These are phyloP conservation scores for Tylopilus felleus DNA, from an alignment of 768 basidiomycete genomes.

Conservation along the genomic window DNA sequence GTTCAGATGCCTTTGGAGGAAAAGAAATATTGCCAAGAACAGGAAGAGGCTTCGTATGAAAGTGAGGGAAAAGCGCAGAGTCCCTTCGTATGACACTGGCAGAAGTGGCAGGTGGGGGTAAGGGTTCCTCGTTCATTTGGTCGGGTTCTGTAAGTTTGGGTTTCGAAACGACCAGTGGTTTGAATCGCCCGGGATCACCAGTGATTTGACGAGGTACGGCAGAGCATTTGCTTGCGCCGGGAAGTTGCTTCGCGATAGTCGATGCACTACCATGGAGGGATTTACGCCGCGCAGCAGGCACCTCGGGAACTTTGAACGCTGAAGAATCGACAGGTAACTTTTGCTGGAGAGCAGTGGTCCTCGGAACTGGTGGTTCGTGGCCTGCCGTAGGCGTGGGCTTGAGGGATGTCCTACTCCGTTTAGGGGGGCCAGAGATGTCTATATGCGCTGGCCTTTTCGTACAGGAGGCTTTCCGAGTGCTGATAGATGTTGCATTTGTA, in stretches of 20 bases:
- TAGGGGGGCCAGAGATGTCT: conserved; percentile 10
- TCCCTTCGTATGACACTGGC: not conserved
- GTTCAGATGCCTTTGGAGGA: conserved; percentile 57
- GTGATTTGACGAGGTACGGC: not conserved
- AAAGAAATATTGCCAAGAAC: conserved; percentile 43
- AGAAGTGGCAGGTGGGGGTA: not conserved
- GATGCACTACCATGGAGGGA: not conserved
- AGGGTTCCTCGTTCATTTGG: not conserved
- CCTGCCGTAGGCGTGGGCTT: not conserved
- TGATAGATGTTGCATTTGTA: not conserved
- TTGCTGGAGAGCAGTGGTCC: not conserved
- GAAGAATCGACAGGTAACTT: not conserved
- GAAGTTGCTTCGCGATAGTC: not conserved
- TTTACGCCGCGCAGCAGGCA: not conserved
- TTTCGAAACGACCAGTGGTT: conserved; percentile 4
- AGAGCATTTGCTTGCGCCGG: not conserved
- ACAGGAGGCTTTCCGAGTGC: not conserved
- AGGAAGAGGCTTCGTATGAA: not conserved
- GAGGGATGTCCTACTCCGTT: conserved; percentile 12
- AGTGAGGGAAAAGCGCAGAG: not conserved
- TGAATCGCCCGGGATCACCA: conserved; percentile 15
- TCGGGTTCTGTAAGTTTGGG: not conserved
- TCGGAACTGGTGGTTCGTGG: not conserved
- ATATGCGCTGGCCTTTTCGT: conserved; percentile 23
- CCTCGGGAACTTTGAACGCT: conserved; percentile 5